Base-by-base conservation (phyloP, 306 rosid species). In the Dicorynia guianensis region DNA sequence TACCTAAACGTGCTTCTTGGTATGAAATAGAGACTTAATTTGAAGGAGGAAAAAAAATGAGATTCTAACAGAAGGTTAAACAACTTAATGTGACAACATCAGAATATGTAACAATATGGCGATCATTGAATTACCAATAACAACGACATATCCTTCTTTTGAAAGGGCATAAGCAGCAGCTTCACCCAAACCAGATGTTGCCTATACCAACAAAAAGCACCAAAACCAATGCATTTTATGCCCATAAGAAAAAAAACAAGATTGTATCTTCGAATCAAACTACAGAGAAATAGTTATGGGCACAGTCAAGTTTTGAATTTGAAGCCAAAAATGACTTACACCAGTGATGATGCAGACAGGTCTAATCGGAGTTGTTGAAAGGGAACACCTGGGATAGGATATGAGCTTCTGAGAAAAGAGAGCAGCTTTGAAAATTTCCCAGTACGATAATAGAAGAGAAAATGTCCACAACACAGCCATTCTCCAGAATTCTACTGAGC, bases 111-210 rank as follows among this genome's bases (percentile, higher is more conserved):
- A 33, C 20, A 65, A 34, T 11, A 57, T 35, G 38, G 64, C 4
- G 38, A 57, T 43, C 34, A 42, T 6, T 10, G 30, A 5, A 38
- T 75, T 81, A 90, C 97, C 98, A 55, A 94, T 88, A 71, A 84
- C 87, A 33, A 94, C 88, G 55, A 75, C 71, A 85, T 88, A 94
- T 58, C 97, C 98, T 66, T 73, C 87, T 76, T 69, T 76, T 8
- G 93, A 88, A 75, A 94, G 96, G 47, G 89, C 85, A 52, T 64
- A 70, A 54, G 97, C 97, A 63, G 97, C 76, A 15, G 96, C 87
- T 8, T 83, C 91, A 68, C 97, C 98, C 72, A 94, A 52, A 11
- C 98, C 98, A 83, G 97, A 91, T n/a, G 96, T 94, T 58, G 96
- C 98, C 97, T 93, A 70, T 76, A 73, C 20, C 69, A 35, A 65